phyloP scores from a whole-genome alignment of 768 basidiomycete species.

The Rhodotorula sphaerocarpa region DNA sequence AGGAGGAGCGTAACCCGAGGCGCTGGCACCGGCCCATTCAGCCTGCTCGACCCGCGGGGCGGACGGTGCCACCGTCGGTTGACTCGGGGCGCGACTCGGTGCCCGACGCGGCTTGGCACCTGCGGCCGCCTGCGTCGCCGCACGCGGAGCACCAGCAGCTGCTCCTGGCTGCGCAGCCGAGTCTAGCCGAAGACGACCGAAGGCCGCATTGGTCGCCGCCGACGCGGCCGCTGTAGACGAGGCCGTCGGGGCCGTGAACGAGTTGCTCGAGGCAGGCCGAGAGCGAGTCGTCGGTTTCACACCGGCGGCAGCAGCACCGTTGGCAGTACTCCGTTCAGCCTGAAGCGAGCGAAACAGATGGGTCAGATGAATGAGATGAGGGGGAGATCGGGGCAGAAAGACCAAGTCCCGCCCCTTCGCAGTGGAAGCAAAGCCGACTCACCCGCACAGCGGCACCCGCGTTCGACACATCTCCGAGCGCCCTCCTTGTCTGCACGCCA shows the following conservation, averaged over 20 bases:
- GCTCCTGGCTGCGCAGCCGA: background rate
- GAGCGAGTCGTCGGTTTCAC: slow-evolving; percentile 26
- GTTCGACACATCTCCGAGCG: background rate
- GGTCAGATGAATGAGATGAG: too few relatives aligned
- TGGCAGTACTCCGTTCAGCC: too few relatives aligned
- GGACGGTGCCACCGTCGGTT: background rate
- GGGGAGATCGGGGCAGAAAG: too few relatives aligned
- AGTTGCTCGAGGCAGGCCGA: slow-evolving; percentile 18
- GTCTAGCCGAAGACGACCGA: slow-evolving; percentile 23
- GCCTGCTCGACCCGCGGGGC: slow-evolving; percentile 25
- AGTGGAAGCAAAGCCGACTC: background rate
- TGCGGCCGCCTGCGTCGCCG: background rate
- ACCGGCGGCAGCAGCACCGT: background rate
- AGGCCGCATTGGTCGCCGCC: slow-evolving; percentile 30
- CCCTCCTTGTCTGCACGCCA: background rate
- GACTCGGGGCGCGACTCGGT: background rate
- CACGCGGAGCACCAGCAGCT: background rate
- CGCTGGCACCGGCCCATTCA: slow-evolving; percentile 18
- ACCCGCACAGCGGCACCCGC: background rate
- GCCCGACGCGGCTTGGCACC: slow-evolving; percentile 3
- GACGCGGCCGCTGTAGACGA: slow-evolving; percentile 10
- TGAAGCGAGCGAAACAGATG: too few relatives aligned
- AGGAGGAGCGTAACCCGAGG: background rate
- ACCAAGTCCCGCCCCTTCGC: too few relatives aligned
- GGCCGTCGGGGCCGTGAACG: background rate